These are phyloP conservation scores for Cercospora sp. DNA, from an alignment of 2,329 filamentous ascomycete genomes.

Conservation along the genomic window DNA sequence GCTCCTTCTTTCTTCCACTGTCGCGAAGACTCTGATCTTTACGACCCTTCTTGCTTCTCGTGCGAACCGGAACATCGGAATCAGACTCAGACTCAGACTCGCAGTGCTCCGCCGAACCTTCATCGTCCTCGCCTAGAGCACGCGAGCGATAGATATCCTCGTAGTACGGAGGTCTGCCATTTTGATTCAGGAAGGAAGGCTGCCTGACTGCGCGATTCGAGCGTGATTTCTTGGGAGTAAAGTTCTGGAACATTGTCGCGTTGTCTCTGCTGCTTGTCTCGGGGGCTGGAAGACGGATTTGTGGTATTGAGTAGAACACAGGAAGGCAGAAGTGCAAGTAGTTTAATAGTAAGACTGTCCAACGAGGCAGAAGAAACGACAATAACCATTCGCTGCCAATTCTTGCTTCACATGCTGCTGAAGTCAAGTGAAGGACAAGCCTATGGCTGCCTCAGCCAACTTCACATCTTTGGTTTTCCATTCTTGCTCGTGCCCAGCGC, in stretches of 20 bases:
- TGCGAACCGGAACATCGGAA: conserved; percentile 19
- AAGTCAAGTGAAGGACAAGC: background rate
- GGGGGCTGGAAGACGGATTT: background rate
- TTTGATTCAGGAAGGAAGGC: background rate
- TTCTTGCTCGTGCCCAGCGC: conserved; percentile 31
- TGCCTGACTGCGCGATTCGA: background rate
- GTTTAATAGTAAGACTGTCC: background rate
- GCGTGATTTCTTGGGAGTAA: background rate
- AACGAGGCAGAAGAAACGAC: background rate
- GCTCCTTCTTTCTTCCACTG: background rate
- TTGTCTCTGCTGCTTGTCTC: background rate
- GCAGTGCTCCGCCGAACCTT: conserved; percentile 23
- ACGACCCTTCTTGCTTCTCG: background rate
- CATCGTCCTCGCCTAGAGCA: conserved; percentile 25
- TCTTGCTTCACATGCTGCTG: background rate
- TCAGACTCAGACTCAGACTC: conserved; percentile 29
- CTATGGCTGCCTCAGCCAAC: background rate
- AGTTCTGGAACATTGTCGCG: background rate
- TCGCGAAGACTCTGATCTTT: background rate
- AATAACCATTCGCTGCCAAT: background rate
- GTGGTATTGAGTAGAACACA: background rate
- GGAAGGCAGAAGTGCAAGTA: background rate
- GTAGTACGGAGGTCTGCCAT: conserved; percentile 21
- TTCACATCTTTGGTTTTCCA: conserved; percentile 38
- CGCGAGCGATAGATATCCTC: conserved; percentile 28